Evolutionary conservation across 176 grass and related monocot genomes (phyloP), one percentile per base, ranked within the genome.

Genomic region (Bothriochloa decipiens): DNA sequence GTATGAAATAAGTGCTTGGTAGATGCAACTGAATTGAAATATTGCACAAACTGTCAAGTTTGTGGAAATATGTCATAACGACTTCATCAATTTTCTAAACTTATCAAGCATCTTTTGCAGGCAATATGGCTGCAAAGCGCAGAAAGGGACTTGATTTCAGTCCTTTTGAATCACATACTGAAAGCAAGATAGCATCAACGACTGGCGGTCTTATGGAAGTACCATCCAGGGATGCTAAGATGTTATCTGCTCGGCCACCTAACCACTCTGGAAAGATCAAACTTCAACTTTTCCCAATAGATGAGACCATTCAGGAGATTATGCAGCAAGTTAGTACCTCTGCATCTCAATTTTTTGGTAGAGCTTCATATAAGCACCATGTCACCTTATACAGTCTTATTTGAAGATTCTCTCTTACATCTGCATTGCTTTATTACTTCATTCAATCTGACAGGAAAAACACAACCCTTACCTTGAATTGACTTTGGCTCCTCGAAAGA

Each of bases 381-480:
- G 57, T 1, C 57, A 57, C 18, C 22, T 17, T 61, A 66, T 20
- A 10, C 20, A 61, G 37, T 39, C 47, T 78, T 57, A 10, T 70
- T 36, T 25, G 6, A 84, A n/a, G 69, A 75, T 28, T 27, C 63
- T 2, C 71, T 85, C 66, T 72, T 75, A 20, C 28, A 43, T 41
- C 78, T 36, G 13, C 41, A 49, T 87, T 71, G 46, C 26, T 83
- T 79, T 79, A 32, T 86, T 74, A 62, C 6, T 75, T 81, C 13
- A 60, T 74, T 69, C 74, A 60, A 81, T 86, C 29, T 89, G 27
- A 76, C 90, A 99, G 97, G 87, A 91, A 72, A 85, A 92, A 37
- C 93, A 84, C 75, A 99, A 94, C 55, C 97, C 93, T 65, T 94
- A 91, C 68, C 82, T 99, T 77, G 97, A 99, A 86, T 87, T 99